Base-by-base conservation (phyloP, 257 asterid genomes). In the Ajuga chamaepitys region DNA sequence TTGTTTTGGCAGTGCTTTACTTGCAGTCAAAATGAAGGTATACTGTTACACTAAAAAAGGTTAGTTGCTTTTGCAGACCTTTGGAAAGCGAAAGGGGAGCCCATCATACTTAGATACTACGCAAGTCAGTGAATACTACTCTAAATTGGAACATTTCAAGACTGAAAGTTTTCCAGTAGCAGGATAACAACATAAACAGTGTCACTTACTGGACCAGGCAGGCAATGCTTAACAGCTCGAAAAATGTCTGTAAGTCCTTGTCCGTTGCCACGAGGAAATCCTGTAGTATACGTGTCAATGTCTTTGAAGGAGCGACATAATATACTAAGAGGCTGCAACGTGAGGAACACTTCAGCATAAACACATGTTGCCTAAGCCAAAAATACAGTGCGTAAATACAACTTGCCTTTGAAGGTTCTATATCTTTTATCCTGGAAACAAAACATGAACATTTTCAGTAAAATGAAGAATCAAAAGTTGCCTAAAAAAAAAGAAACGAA, bases 241-340 rank as follows among this genome's bases (percentile, higher is more conserved):
- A 92, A 92, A 59, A 85, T 76, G 77, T 82, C 74, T 17, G 85
- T 58, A 68, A 72, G 78, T 56, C 98, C 97, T 37, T 82, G 83
- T 73, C 64, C 80, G 64, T 85, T 81, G 62, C 96, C 95, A 60
- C 88, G 79, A 64, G 96, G 95, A 71, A 92, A 92, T 73, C 98
- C 98, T 28, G 95, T 89, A 3, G 97, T 92, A 69, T 89, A 92
- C 35, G 80, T 84, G 74, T 92, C 98, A 40, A 92, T 89, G 83
- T 89, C 97, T 70, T 82, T 79, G 72, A 92, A 87, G 35, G 98
- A 87, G 76, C 64, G 89, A 62, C 97, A 89, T 41, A 92, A 66
- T 71, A 92, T 78, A 70, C 98, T 89, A 18, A 92, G 98, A 38
- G 98, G 97, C 97, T 88, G 87, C 68, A 72, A 79, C 64, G 63